Evolutionary conservation across 2,329 filamentous ascomycete species (phyloP), one percentile per base, ranked within the genome.

Genomic region (Penicillium sp.): DNA sequence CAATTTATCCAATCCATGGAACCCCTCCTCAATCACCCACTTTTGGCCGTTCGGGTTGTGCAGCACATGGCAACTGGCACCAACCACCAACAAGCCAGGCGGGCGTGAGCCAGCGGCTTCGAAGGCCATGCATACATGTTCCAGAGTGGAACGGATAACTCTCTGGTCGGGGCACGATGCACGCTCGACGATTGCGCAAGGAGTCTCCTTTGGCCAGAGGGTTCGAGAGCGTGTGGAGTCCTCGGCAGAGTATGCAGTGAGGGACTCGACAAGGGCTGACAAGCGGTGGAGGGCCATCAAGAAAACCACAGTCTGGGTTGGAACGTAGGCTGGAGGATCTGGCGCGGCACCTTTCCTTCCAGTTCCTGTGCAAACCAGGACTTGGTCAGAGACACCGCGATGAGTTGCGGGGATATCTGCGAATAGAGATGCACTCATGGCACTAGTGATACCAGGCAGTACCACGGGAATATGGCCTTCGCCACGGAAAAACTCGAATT

Each of bases 291-390:
- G 75, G 4, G 90, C 90, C 94, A 99, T 99, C 43, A 99, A 76
- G 60, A 97, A 96, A 4, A 99, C 89, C 1, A 94, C 89, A 0
- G 94, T 97, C 51, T 92, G 82, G 8, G 82, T 87, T 2, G 80
- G 69, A 0, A 92, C 83, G 69, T 85, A 96, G 56, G 86, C 85
- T 0, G 94, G 94, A 30, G 91, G 90, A n/a, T 83, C 77, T 0
- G 91, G 91, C 0, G 90, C 79, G 48, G 83, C 87, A 11, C 94
- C 94, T 73, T 95, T 95, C 64, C 94, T 84, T 0, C 94, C 94
- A 0, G 94, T 99, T 0, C 94, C 94, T 0, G 94, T 99, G 74
- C 94, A 97, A n/a, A 99, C 82, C 24, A 99, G 80, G 0, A 99
- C 86, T 71, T 97, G 92, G 66, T 99, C 94, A 3, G 90, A 88